Evolutionary conservation across 805 yeast genomes (phyloP).

Genomic region (Kazachstania africana): DNA sequence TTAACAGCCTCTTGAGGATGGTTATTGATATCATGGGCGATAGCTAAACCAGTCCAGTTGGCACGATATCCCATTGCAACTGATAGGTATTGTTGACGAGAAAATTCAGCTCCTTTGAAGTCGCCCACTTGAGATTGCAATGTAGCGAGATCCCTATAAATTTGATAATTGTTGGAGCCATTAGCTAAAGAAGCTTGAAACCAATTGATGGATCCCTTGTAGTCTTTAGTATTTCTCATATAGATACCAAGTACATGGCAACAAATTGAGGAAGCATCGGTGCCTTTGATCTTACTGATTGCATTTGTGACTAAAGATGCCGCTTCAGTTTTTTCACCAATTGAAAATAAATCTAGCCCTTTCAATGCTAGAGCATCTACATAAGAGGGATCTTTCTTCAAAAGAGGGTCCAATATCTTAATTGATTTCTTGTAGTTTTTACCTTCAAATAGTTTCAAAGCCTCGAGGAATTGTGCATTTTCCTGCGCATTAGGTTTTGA

Average conservation of each 20-base stretch:
- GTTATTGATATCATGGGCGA: slow-evolving; percentile 68
- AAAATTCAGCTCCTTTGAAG: slow-evolving; percentile 44
- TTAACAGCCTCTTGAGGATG: slow-evolving; percentile 59
- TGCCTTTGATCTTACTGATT: slow-evolving; percentile 38
- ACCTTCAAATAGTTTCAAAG: slow-evolving; percentile 69
- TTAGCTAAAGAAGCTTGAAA: slow-evolving; percentile 62
- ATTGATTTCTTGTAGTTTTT: slow-evolving; percentile 83
- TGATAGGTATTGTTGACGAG: slow-evolving; percentile 61
- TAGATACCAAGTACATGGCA: slow-evolving; percentile 81
- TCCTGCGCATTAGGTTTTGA: slow-evolving; percentile 39
- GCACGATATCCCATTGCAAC: slow-evolving; percentile 73
- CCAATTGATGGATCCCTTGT: slow-evolving; percentile 67
- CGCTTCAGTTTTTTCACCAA: slow-evolving; percentile 54
- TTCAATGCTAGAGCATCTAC: slow-evolving; percentile 78
- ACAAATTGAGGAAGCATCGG: slow-evolving; percentile 47
- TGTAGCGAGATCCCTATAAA: slow-evolving; percentile 70
- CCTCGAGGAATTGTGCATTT: slow-evolving; percentile 66
- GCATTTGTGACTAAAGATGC: slow-evolving; percentile 51
- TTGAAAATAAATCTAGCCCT: slow-evolving; percentile 53
- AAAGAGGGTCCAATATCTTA: slow-evolving; percentile 58
- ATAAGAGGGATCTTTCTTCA: slow-evolving; percentile 66
- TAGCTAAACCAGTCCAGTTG: slow-evolving; percentile 80
- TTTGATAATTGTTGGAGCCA: slow-evolving; percentile 67
- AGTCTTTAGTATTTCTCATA: slow-evolving; percentile 58
- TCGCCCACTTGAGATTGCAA: slow-evolving; percentile 75